Evolutionary conservation across 345 rosid genomes (phyloP), one percentile per base, ranked within the genome.

Genomic region (Toxicodendron radicans): DNA sequence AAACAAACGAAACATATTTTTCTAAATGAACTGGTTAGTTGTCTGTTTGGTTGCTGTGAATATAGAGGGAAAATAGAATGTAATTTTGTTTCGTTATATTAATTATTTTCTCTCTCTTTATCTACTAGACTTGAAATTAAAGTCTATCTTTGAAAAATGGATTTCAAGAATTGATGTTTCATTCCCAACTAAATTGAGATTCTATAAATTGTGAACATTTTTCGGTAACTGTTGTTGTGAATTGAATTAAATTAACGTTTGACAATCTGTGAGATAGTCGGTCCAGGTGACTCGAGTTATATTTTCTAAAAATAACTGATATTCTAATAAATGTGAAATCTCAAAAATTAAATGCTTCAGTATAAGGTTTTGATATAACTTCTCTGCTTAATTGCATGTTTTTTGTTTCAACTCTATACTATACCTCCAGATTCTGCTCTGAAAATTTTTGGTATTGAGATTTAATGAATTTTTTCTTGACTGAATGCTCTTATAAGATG

Each of bases 21-120:
- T 1, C 1, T 49, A 7, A 27, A 51, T 0, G 10, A n/a, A 7
- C n/a, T 41, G 53, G 53, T 20, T 21, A 48, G 48, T 69, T 67
- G 43, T 54, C 52, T 56, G 73, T 38, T 56, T 58, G 56, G 65
- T 58, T 70, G 16, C 38, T 41, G 56, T 58, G 65, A 58, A 58
- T 58, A 45, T 70, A 20, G 17, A 70, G 24, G 41, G 56, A 24
- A 33, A 41, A 58, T 70, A 48, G 45, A 64, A 38, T 1, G 1
- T 14, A 41, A 18, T 41, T 8, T 35, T 64, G 4, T 10, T 64
- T 64, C 45, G 13, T 41, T 64, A 7, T 64, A 48, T 17, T 35
- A 13, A 4, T 38, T 41, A 4, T 38, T 41, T 18, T 8, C 18
- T 33, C 23, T 35, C 43, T 38, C 43, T 38, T 7, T 51, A 13